Evolutionary conservation across 768 basidiomycete species (phyloP), one percentile per base, ranked within the genome.

Genomic region (Agaricus sinodeliciosus): DNA sequence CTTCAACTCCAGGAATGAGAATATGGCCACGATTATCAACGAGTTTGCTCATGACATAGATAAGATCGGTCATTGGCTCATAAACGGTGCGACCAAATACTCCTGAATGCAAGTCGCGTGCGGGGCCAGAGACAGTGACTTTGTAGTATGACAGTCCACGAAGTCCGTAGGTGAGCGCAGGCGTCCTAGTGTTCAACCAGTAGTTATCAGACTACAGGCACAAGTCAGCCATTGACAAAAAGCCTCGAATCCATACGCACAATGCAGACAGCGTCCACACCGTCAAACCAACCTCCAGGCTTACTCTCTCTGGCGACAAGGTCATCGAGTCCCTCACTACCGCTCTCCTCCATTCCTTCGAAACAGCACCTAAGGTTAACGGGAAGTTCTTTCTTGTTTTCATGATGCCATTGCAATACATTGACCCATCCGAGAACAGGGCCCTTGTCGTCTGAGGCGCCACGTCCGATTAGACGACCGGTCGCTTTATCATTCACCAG

Each of bases 331-430:
- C 94, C 93, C 59, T 90, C 89, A 39, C 87, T 90, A 4, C 94
- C 94, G 56, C 79, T 86, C 72, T 98, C 95, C 67, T 98, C 95
- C 94, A 96, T 98, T 3, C 90, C 94, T 66, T 98, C 95, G 60
- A 98, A 94, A 74, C 89, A 91, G 73, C 90, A 84, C 58, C 82
- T 81, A 51, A 97, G 69, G 65, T 97, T 96, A 25, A 97, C 90
- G 1, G 94, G 94, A 16, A 96, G 77, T 34, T 81, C 78, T 41
- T 82, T 72, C 19, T 79, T 73, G 34, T 79, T 78, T 51, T 82
- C 71, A 45, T 78, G 70, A 53, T 95, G 92, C 51, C 90, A 93
- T 60, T 95, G 85, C 42, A 96, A 74, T 41, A 93, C 85, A 62
- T 94, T 93, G 54, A 95, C 67, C 92, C 92, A 94, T 12, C 87